These are phyloP conservation scores for Goffeauzyma gilvescens DNA, from an alignment of 768 basidiomycete species.

Conservation along the genomic window DNA sequence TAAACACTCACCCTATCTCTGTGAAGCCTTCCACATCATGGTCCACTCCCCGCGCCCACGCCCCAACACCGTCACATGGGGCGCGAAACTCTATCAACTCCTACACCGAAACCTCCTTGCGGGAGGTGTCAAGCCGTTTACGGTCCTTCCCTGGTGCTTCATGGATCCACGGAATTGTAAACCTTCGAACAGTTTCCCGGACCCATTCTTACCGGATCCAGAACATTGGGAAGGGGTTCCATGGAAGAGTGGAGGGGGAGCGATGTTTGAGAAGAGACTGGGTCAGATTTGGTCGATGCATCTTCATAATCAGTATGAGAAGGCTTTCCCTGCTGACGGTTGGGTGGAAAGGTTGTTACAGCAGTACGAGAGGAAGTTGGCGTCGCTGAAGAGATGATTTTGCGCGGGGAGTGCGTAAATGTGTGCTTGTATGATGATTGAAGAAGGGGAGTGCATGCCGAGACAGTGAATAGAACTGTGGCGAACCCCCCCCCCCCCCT, in stretches of 20 bases:
- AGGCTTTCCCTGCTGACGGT: slow-evolving; percentile 57
- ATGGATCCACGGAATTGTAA: slow-evolving; percentile 76
- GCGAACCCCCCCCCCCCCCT: background rate
- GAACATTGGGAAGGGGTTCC: slow-evolving; percentile 45
- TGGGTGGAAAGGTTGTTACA: slow-evolving; percentile 67
- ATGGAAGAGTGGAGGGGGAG: slow-evolving; percentile 39
- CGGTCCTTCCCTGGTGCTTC: slow-evolving; percentile 87
- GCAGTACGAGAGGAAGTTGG: slow-evolving; percentile 18
- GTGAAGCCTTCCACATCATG: slow-evolving; percentile 90
- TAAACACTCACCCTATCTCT: slow-evolving; percentile 80
- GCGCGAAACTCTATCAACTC: slow-evolving; percentile 72
- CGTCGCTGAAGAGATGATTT: slow-evolving; percentile 19
- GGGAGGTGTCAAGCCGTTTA: slow-evolving; percentile 58
- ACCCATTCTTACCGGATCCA: slow-evolving; percentile 53
- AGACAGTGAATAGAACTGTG: background rate
- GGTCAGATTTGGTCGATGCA: slow-evolving; percentile 56
- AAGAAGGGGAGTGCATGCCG: background rate
- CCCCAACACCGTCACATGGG: slow-evolving; percentile 78
- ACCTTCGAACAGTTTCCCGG: slow-evolving; percentile 80
- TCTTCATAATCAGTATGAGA: slow-evolving; percentile 91
- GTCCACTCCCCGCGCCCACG: slow-evolving; percentile 51
- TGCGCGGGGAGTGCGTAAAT: too few relatives aligned
- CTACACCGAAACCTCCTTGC: slow-evolving; percentile 70
- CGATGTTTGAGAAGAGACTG: slow-evolving; percentile 44
- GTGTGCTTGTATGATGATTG: slow-evolving; percentile 1